A percentile compares a stretch with the other conserved stretches of the same genome.
These are phyloP conservation scores for Penicillium soppii DNA, from an alignment of 495 filamentous ascomycete genomes.

Conservation along the genomic window DNA sequence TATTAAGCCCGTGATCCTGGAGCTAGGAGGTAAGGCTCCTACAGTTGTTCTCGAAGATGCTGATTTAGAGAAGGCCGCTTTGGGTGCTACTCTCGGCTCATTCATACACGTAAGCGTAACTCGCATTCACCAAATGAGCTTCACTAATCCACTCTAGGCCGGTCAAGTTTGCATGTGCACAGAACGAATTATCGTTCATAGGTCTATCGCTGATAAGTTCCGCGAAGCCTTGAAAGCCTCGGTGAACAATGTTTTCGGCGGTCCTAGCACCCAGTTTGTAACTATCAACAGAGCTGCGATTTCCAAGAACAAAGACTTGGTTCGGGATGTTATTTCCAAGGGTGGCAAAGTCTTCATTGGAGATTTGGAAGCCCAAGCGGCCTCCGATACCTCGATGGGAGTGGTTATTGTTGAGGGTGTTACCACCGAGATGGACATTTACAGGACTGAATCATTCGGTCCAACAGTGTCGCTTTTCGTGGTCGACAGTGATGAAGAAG, in stretches of 20 bases:
- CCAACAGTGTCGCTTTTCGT: constrained; percentile 60
- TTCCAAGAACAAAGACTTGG: constrained; percentile 63
- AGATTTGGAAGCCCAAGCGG: constrained; percentile 46
- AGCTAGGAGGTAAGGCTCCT: constrained; percentile 52
- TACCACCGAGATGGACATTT: constrained; percentile 78
- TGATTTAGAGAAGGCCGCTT: constrained; percentile 42
- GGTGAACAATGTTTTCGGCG: not conserved
- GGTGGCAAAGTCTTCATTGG: constrained; percentile 68
- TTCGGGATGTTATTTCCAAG: constrained; percentile 62
- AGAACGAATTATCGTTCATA: constrained; percentile 65
- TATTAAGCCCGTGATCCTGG: constrained; percentile 52
- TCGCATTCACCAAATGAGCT: not conserved
- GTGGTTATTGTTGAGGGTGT: constrained; percentile 69
- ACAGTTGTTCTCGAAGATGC: constrained; percentile 50
- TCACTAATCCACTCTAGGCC: constrained; percentile 1
- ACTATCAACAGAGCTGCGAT: constrained; percentile 61
- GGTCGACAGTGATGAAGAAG: constrained; percentile 48
- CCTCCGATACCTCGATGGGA: constrained; percentile 55
- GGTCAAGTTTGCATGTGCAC: constrained; percentile 87
- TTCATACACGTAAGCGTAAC: constrained; percentile 22
- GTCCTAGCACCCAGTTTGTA: constrained; percentile 29
- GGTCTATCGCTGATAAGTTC: constrained; percentile 31
- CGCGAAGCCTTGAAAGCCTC: not conserved
- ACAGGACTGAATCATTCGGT: constrained; percentile 77
- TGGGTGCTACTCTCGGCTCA: constrained; percentile 32